A percentile compares a stretch with the other conserved stretches of the same genome.
Evolutionary conservation across 352 stramenopile species (phyloP).

Genomic region (Phytopythium chamaehyphon): DNA sequence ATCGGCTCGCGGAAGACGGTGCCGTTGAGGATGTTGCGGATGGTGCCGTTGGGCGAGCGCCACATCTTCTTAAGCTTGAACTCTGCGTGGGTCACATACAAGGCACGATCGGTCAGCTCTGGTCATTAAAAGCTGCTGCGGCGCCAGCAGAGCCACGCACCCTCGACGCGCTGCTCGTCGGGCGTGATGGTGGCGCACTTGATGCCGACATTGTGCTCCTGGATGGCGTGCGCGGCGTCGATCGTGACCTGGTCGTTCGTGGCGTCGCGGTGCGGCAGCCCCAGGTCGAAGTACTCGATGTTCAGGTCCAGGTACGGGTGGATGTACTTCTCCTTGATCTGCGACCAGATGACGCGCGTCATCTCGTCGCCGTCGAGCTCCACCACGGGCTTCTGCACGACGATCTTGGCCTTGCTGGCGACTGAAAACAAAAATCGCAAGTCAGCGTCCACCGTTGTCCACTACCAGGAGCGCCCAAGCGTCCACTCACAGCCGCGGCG

Average conservation of each 20-base stretch:
- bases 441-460: neutral
- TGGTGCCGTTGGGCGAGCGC: slow-evolving; percentile 78
- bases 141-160: neutral
- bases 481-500: slow-evolving; percentile 26
- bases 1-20: slow-evolving; percentile 90
- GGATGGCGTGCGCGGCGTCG: slow-evolving; percentile 70
- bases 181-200: slow-evolving; percentile 86
- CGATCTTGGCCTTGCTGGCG: slow-evolving; percentile 57
- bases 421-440: slow-evolving; percentile 12
- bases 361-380: slow-evolving; percentile 82
- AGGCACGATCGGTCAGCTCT: no score
- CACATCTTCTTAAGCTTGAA: slow-evolving; percentile 87
- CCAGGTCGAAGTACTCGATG: slow-evolving; percentile 81
- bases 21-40: slow-evolving; percentile 81
- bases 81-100: slow-evolving; percentile 82
- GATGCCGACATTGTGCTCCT: slow-evolving; percentile 65
- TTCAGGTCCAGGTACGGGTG: slow-evolving; percentile 72
- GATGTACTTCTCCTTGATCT: slow-evolving; percentile 75
- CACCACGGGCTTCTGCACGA: slow-evolving; percentile 69
- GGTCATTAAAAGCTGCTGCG: no score
- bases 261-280: slow-evolving; percentile 62
- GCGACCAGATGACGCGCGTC: slow-evolving; percentile 63
- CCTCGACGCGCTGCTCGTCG: slow-evolving; percentile 71
- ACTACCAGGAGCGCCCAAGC: neutral
- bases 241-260: slow-evolving; percentile 80